A percentile compares a stretch with the other conserved stretches of the same genome.
Conservation (phyloP, 169 alveolate genomes). For the Theileria parva region DNA sequence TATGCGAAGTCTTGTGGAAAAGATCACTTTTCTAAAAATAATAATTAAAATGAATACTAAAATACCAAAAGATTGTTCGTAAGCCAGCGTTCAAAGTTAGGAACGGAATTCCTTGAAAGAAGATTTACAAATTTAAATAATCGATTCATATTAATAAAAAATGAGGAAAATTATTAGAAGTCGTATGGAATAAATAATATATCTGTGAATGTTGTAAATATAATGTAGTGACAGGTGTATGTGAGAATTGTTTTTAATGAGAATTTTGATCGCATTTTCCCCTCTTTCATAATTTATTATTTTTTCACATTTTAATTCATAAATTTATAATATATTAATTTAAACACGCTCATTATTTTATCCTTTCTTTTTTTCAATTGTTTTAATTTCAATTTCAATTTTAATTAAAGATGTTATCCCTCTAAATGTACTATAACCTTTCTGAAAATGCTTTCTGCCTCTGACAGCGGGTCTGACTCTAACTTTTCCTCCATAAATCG, state of each 20-base stretch:
- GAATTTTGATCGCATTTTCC: neutral
- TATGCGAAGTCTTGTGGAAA: conserved; percentile 43
- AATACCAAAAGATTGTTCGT: conserved; percentile 47
- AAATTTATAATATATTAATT: no score
- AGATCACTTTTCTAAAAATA: conserved; percentile 27
- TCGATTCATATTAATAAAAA: conserved; percentile 25
- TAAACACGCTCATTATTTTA: neutral
- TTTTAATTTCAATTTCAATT: neutral
- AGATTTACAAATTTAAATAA: conserved; percentile 28
- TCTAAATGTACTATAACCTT: neutral
- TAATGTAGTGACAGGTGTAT: neutral
- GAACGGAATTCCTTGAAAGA: conserved; percentile 42
- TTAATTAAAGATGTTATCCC: neutral
- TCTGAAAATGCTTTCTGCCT: neutral
- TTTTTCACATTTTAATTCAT: neutral
- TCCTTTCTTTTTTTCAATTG: neutral
- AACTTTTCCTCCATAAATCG: neutral
- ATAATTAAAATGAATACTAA: neutral
- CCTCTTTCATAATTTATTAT: neutral
- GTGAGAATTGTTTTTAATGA: neutral
- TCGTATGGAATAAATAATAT: neutral
- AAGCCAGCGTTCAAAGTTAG: conserved; percentile 56
- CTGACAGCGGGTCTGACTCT: neutral
- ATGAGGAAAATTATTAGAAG: neutral
- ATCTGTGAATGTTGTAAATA: neutral